Conservation (phyloP, 805 yeast genomes). For the Candida sanyiensis region DNA sequence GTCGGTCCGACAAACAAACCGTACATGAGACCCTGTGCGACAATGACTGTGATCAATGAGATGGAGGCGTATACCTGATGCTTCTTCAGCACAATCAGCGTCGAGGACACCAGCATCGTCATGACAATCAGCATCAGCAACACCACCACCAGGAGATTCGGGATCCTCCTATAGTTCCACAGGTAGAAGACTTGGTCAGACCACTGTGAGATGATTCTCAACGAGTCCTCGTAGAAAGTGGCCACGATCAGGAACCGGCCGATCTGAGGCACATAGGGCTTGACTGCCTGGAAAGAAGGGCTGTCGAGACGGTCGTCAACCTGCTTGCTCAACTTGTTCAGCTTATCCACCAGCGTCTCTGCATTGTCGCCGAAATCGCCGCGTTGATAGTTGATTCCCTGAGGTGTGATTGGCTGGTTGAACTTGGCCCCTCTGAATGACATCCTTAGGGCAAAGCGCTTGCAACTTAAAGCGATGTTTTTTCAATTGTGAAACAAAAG, state of each 20-base stretch:
- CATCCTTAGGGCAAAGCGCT: constrained; percentile 6
- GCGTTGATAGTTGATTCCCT: constrained; percentile 14
- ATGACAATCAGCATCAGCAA: constrained; percentile 60
- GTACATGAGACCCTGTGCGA: constrained; percentile 80
- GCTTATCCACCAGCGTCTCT: constrained; percentile 11
- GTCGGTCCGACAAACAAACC: constrained; percentile 78
- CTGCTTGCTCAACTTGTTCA: constrained; percentile 47
- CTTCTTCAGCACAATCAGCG: constrained; percentile 63
- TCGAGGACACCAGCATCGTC: constrained; percentile 69
- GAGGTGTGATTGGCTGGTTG: constrained; percentile 24
- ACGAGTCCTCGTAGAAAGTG: constrained; percentile 85
- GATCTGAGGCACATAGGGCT: constrained; percentile 77
- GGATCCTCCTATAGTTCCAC: constrained; percentile 71
- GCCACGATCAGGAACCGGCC: constrained; percentile 91
- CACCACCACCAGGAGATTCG: constrained; percentile 69
- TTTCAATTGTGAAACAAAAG: too few species aligned
- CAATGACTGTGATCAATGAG: constrained; percentile 61
- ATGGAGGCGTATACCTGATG: constrained; percentile 65
- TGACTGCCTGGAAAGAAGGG: constrained; percentile 41
- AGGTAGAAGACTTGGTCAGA: constrained; percentile 81
- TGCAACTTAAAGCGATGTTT: too few species aligned
- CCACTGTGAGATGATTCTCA: constrained; percentile 86
- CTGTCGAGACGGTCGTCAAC: constrained; percentile 50
- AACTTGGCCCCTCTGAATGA: constrained; percentile 27
- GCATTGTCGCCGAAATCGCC: background rate